Base-by-base conservation (phyloP, 345 rosid genomes). In the Erysimum cheiranthoides region DNA sequence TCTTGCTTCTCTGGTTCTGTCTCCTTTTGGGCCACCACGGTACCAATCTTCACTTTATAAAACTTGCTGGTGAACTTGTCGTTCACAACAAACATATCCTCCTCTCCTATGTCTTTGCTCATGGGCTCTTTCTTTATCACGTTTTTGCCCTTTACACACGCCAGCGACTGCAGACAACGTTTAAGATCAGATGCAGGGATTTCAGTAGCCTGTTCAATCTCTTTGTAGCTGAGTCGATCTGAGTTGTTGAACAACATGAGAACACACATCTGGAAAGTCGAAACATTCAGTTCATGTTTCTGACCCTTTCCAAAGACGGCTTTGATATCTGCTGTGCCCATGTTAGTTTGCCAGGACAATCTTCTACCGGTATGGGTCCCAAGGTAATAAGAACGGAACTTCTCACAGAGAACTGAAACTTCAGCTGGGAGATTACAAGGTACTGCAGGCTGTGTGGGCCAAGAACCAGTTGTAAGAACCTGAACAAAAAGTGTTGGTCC, bases 231-330 rank as follows among this genome's bases (percentile, higher is more conserved):
- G 70, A 95, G 91, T 43, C 91, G 78, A 16, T 92, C 99, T 17
- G 89, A 81, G 76, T 82, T 89, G 83, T 95, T 95, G 61, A 92
- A 95, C 59, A 92, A 73, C 93, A 95, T 83, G 38, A 95, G 90
- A 21, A 95, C 99, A 71, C 99, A 95, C 99, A 95, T 95, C 46
- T 95, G 99, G 85, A 89, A 95, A 2, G 99, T 95, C 10, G 99
- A 95, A 53, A 95, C 99, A 43, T 95, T 95, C 86, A 95, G 74
- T 79, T 92, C 99, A 64, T 95, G 99, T 84, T 89, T 95, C 86
- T 95, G 99, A 80, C 97, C 99, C 78, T 90, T 95, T 62, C 96
- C 99, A 49, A 95, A 92, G 6, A 73, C 60, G 27, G 99, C 99
- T 75, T 87, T 95, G 67, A 95, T 83, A 63, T 95, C 99, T 0